Base-by-base conservation (phyloP, 768 basidiomycete genomes). In the Suillus cothurnatus region DNA sequence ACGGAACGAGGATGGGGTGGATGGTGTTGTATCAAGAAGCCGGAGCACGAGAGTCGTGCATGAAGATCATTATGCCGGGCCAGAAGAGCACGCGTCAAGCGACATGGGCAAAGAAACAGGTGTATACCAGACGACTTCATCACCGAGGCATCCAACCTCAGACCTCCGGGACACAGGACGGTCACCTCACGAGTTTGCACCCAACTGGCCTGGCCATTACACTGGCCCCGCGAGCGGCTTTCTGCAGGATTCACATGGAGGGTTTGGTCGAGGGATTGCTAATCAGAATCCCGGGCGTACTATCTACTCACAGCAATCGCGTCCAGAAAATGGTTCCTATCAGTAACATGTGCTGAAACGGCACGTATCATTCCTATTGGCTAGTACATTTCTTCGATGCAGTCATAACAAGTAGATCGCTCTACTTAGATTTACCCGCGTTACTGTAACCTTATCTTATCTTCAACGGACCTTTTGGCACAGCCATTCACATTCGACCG, bases 201-300 rank as follows among this genome's bases (percentile, higher is more conserved):
- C 75, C 47, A 66, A 69, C 14, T 76, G 75, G 75, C 72, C 78
- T n/a, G 77, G 77, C 50, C 79, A 76, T 64, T 81, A 80, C 64
- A 80, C 82, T 17, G 85, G 83, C 8, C 82, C 86, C 34, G 81
- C 83, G 2, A 86, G 84, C 61, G 84, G 80, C 3, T 83, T 84
- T 63, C 70, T 85, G 47, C 81, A 80, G 64, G 84, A 82, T 15
- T 74, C 84, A 71, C 73, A 72, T 67, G 63, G 14, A 64, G 6
- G 81, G 6, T 82, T 84, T 71, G 79, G 79, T 49, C 78, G 78
- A 62, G 58, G 67, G 70, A 68, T 76, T 52, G 6, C 32, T n/a
- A 64, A 72, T 28, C 81, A 82, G 71, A 86, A 85, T 64, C 81
- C 85, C 3, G 87, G 87, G 64, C 86, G 87, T 69, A 89, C 88